Percentiles rank a stretch among this genome's conserved stretches.
These are phyloP conservation scores for Paramecium pentaurelia DNA, from an alignment of 73 alveolate species.

Conservation along the genomic window DNA sequence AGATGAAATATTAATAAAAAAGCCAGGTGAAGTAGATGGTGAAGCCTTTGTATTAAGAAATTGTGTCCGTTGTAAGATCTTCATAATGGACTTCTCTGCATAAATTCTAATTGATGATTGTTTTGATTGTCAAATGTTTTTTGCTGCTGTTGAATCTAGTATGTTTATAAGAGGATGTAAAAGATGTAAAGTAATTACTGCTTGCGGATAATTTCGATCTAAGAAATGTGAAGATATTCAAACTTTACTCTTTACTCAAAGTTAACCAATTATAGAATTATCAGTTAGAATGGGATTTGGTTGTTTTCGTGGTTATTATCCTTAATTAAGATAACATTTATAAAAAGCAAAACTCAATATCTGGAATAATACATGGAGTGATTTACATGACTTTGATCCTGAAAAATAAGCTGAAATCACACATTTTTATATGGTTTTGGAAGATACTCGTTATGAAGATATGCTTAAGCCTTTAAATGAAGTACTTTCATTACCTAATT, in stretches of 20 bases:
- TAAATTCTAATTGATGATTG: conserved; percentile 81
- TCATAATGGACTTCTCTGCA: conserved; percentile 75
- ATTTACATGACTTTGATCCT: conserved; percentile 72
- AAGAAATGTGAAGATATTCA: conserved; percentile 72
- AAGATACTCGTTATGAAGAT: conserved; percentile 36
- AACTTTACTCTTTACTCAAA: conserved; percentile 65
- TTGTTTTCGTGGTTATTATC: conserved; percentile 78
- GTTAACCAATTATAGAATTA: conserved; percentile 82
- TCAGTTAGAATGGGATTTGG: conserved; percentile 74
- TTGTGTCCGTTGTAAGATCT: conserved; percentile 71
- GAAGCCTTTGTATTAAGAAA: conserved; percentile 66
- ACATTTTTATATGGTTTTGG: conserved; percentile 3
- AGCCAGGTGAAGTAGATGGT: conserved; percentile 87
- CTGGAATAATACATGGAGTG: conserved; percentile 78
- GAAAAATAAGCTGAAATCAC: conserved; percentile 23
- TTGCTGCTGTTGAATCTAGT: conserved; percentile 85
- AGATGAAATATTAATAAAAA: conserved; percentile 71
- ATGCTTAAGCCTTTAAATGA: not conserved
- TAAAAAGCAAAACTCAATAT: conserved; percentile 66
- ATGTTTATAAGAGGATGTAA: conserved; percentile 80
- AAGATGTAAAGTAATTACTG: conserved; percentile 72
- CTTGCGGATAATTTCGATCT: conserved; percentile 78
- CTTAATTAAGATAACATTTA: conserved; percentile 65
- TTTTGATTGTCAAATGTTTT: conserved; percentile 69
- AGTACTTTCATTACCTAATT: not conserved